Conservation (phyloP, 768 basidiomycete species). For the Mycena belliarum region DNA sequence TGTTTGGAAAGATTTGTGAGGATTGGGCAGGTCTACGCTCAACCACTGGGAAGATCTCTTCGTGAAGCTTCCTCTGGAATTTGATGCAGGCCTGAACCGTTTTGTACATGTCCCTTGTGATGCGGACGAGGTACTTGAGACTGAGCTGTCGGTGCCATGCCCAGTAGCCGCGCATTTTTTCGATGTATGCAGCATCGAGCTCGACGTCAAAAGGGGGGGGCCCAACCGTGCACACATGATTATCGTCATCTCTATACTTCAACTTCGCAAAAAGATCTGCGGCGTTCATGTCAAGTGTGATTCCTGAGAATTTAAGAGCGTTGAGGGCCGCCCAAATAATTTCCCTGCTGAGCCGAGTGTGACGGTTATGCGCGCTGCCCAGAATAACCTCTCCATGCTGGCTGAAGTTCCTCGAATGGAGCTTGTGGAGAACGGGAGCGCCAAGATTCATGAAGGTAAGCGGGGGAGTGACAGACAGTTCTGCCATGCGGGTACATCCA, state of each 20-base stretch:
- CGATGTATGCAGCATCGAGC: not conserved
- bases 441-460: not conserved
- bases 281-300: not conserved
- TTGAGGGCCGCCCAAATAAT: not conserved
- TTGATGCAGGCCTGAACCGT: not conserved
- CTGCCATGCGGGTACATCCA: not conserved
- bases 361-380: not conserved
- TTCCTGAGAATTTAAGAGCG: not conserved
- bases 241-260: not conserved
- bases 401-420: not conserved
- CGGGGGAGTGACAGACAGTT: not conserved
- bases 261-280: not conserved
- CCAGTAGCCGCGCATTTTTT: not conserved
- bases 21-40: no score
- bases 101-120: not conserved
- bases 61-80: not conserved
- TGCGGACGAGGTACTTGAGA: not conserved
- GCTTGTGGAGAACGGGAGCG: not conserved
- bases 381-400: not conserved
- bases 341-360: not conserved
- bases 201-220: not conserved
- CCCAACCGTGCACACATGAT: not conserved
- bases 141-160: not conserved
- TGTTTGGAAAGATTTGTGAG: no score
- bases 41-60: not conserved